Evolutionary conservation across 1,139 yeast species (phyloP), one percentile per base, ranked within the genome.

Genomic region (Trichomonascaceae sp.): DNA sequence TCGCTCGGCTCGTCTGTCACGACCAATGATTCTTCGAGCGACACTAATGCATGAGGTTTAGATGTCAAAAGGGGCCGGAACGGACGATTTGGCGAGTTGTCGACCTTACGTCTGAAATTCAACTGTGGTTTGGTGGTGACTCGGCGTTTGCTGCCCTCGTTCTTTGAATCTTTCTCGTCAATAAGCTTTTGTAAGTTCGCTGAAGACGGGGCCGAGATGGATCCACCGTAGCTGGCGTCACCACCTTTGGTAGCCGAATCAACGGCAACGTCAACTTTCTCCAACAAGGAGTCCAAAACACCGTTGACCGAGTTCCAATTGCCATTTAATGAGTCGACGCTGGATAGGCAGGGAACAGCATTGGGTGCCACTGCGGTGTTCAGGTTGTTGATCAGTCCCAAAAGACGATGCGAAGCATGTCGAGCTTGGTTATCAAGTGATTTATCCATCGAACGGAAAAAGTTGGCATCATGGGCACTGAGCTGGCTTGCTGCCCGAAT

Each of bases 391-490:
- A 78, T 67, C 31, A 78, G 48, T 4, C 55, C 60, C 29, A 78
- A 54, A 13, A 85, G 48, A 22, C 63, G 56, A 4, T 50, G 45
- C 1, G 76, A 64, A 2, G 71, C 55, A 1, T 49, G 46, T 22
- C 68, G 67, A 16, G 75, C 60, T 14, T 65, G 52, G 1, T 46
- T 39, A 4, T 69, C 60, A 18, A 80, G 52, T 0, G 56, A 50
- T 2, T 63, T 48, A 48, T 84, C 93, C n/a, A 85, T 54, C 30
- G 85, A 71, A 36, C 67, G 68, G 57, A 75, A 73, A 48, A 87
- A 89, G 29, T 68, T 69, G 17, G 85, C 69, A 59, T 89, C 98
- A 43, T 81, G 84, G 0, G 84, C 73, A 2, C 85, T 79, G 30
- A 89, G 59, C 2, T 80, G 72, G 4, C 78, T 63, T 0, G 95